Percentiles rank a stretch among this genome's conserved stretches.
Evolutionary conservation across 2,329 filamentous ascomycete species (phyloP).

Genomic region (Trichothecium roseum): DNA sequence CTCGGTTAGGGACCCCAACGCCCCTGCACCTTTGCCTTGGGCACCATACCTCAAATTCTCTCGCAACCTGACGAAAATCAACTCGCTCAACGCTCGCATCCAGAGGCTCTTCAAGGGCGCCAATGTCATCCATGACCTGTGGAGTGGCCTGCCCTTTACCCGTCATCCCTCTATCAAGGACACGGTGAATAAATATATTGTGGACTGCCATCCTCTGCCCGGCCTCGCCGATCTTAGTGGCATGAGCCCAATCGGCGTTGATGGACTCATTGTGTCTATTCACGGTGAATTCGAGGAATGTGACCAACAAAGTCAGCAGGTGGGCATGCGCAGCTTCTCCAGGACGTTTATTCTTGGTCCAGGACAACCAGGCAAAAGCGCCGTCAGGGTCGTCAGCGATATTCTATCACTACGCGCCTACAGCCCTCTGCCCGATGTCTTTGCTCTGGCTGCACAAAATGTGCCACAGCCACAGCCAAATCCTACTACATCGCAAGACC

Average conservation of each 20-base stretch:
- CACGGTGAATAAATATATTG: constrained; percentile 63
- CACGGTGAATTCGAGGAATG: constrained; percentile 79
- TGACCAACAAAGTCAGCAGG: constrained; percentile 42
- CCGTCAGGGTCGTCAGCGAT: constrained; percentile 69
- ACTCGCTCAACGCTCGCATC: constrained; percentile 45
- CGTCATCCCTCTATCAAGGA: constrained; percentile 61
- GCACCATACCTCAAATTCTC: constrained; percentile 66
- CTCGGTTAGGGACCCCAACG: constrained; percentile 37
- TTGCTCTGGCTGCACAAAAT: constrained; percentile 13
- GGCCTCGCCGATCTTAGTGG: constrained; percentile 61
- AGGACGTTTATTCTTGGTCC: constrained; percentile 72
- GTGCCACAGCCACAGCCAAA: constrained; percentile 12
- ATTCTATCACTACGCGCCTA: constrained; percentile 65
- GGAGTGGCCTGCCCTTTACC: constrained; percentile 61
- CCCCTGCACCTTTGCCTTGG: constrained; percentile 48
- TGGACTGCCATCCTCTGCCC: constrained; percentile 69
- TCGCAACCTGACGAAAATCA: constrained; percentile 66
- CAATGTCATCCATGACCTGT: constrained; percentile 55
- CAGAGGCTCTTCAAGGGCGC: constrained; percentile 57
- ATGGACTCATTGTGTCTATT: constrained; percentile 68
- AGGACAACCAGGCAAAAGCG: constrained; percentile 51
- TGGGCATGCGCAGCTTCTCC: constrained; percentile 67
- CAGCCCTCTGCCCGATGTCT: constrained; percentile 35
- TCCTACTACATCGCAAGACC: constrained; percentile 18
- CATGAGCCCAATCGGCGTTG: constrained; percentile 54